phyloP scores from a whole-genome alignment of 495 filamentous ascomycete genomes.

The Hyaloscypha variabilis region DNA sequence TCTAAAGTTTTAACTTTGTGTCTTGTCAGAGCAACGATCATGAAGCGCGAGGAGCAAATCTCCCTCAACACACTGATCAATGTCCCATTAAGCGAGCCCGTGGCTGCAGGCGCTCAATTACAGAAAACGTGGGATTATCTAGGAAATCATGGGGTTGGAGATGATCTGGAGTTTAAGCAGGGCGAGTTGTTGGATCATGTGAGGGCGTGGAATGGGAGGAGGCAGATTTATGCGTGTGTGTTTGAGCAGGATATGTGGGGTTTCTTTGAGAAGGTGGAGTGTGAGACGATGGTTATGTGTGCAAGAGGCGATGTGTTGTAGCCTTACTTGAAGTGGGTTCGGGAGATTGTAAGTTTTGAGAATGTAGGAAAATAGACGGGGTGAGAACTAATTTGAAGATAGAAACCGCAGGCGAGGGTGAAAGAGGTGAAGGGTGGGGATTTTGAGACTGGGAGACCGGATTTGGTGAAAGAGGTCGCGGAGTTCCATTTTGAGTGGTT shows the following conservation, averaged over 20 bases:
- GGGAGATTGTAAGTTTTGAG: no score
- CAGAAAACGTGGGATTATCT: slow-evolving; percentile 7
- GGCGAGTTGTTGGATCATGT: not conserved
- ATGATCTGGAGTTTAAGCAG: not conserved
- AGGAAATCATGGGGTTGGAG: not conserved
- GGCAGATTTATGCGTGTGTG: slow-evolving; percentile 9
- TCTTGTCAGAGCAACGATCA: not conserved
- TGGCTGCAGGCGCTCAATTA: not conserved
- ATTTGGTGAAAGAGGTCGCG: no score
- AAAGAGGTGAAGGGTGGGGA: slow-evolving; percentile 5
- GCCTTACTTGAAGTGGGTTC: not conserved
- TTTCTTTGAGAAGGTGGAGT: not conserved
- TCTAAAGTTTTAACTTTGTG: no score
- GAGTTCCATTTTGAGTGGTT: no score
- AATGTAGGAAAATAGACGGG: not conserved
- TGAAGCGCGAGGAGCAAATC: no score
- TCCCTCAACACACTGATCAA: no score
- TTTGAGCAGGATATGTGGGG: slow-evolving; percentile 9
- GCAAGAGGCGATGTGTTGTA: slow-evolving; percentile 8
- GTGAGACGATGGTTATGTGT: not conserved
- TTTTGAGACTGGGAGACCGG: slow-evolving; percentile 1
- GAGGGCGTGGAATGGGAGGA: slow-evolving; percentile 9
- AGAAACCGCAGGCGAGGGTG: slow-evolving; percentile 1
- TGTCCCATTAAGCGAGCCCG: not conserved
- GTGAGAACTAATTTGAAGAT: not conserved